Evolutionary conservation across 805 yeast species (phyloP), one percentile per base, ranked within the genome.

Genomic region (Kuraishia floccosa): DNA sequence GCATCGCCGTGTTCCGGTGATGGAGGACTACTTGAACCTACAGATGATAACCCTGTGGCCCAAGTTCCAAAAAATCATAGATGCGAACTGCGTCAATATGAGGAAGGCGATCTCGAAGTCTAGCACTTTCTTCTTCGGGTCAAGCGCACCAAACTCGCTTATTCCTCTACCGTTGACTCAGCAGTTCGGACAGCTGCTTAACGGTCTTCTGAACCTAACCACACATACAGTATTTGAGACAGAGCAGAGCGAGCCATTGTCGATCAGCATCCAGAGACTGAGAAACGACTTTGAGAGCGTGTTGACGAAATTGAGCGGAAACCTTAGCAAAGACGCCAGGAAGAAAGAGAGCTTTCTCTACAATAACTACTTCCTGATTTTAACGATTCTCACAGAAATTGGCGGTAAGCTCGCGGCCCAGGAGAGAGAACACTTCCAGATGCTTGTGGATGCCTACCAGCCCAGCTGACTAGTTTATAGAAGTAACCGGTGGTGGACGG

Each of bases 41-140:
- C 73, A 80, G 38, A 52, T 76, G 37, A 68, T 84, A 31, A 50
- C 68, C 3, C 56, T 89, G 27, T 91, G 97, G 97, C 95, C 96
- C 0, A 73, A 69, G 35, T 81, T 87, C 45, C 87, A 86, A 44
- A 65, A 63, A 28, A 60, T 84, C 21, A 67, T 87, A 25, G 96
- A 86, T 48, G 56, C 70, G 21, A 83, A 89, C 43, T 78, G 94
- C 42, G 80, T 75, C 14, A 70, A 76, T 30, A 56, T 85, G 49
- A 76, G 79, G 38, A 69, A 63, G 31, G 67, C 67, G 12, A 51
- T 51, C 22, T 28, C 49, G 1, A 41, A 46, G 20, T 68, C 72
- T 1, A 68, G 72, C 1, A 54, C 66, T 13, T 28, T 38, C 42
- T 17, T 44, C 51, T 6, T 46, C 13, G 43, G 46, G 7, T 36